These are phyloP conservation scores for Coemansia sp. DNA, from an alignment of 192 early-diverging fungal genomes.

Conservation along the genomic window DNA sequence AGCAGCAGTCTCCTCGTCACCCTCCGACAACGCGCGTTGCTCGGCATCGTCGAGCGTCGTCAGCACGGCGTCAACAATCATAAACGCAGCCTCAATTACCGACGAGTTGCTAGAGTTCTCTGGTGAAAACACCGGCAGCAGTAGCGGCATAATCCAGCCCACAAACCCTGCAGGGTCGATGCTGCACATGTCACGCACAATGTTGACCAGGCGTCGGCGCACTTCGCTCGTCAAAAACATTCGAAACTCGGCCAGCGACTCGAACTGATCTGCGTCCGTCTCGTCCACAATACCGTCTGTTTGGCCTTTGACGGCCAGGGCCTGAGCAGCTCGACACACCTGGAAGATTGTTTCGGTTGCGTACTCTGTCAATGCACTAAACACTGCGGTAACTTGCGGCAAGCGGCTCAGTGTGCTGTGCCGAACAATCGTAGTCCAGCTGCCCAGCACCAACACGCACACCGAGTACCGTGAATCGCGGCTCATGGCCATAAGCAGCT, in stretches of 20 bases:
- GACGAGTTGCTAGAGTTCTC: constrained; percentile 1
- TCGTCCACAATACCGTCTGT: constrained; percentile 13
- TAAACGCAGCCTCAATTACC: constrained; percentile 36
- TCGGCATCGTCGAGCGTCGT: constrained; percentile 42
- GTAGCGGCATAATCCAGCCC: constrained; percentile 45
- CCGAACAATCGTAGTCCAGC: constrained; percentile 32
- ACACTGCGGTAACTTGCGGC: constrained; percentile 15
- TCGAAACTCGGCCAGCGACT: constrained; percentile 30
- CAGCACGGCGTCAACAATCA: constrained; percentile 32
- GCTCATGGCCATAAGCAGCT: constrained; percentile 30
- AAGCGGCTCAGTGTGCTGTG: constrained; percentile 19
- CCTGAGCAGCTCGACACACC: constrained; percentile 29
- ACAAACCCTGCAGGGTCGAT: constrained; percentile 45
- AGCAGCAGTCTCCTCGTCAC: neutral
- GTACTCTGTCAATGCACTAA: constrained; percentile 41
- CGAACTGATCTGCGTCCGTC: constrained; percentile 39
- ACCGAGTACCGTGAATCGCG: constrained; percentile 35
- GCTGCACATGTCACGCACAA: constrained; percentile 40
- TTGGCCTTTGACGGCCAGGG: neutral
- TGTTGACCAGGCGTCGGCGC: constrained; percentile 33
- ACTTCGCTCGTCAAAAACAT: constrained; percentile 30
- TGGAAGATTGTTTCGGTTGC: constrained; percentile 24
- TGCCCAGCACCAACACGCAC: constrained; percentile 20
- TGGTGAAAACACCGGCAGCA: constrained; percentile 18
- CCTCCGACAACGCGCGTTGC: constrained; percentile 42